A percentile compares a stretch with the other conserved stretches of the same genome.
phyloP scores from a whole-genome alignment of 2,329 filamentous ascomycete species.

The Pyrenochaeta sp. region DNA sequence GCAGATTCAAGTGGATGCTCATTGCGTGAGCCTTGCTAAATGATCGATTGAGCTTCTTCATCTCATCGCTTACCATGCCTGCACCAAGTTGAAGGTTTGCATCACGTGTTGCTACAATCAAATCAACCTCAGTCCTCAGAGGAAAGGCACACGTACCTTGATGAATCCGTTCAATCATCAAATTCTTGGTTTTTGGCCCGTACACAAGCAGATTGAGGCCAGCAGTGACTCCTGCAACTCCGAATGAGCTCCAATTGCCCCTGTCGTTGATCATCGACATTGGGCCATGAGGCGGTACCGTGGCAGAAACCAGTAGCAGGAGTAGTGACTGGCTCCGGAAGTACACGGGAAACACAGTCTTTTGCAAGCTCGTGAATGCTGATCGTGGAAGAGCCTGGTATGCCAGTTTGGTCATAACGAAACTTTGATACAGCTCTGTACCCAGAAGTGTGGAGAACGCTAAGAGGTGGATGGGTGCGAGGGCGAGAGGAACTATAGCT shows the following conservation, averaged over 20 bases:
- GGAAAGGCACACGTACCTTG: conserved; percentile 26
- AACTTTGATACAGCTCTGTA: conserved; percentile 52
- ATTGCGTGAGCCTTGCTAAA: conserved; percentile 53
- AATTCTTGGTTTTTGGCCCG: conserved; percentile 44
- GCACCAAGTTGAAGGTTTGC: conserved; percentile 4
- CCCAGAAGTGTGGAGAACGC: conserved; percentile 53
- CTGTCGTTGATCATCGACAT: conserved; percentile 32
- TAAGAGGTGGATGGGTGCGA: conserved; percentile 49
- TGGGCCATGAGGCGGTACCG: conserved; percentile 44
- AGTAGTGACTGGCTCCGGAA: conserved; percentile 50
- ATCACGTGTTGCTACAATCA: conserved; percentile 25
- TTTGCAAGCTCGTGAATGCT: conserved; percentile 52
- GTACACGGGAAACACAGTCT: conserved; percentile 52
- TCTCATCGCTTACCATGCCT: conserved; percentile 17
- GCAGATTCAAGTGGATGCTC: conserved; percentile 55
- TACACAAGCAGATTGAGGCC: conserved; percentile 48
- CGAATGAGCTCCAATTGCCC: conserved; percentile 37
- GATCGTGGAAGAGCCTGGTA: conserved; percentile 46
- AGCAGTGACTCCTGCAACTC: conserved; percentile 40
- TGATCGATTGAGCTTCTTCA: conserved; percentile 37
- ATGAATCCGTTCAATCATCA: conserved; percentile 47
- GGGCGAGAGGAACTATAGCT: conserved; percentile 2
- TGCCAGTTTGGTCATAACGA: conserved; percentile 53
- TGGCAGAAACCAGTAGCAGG: conserved; percentile 44
- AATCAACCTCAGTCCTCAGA: not conserved